Evolutionary conservation across 139 green algal species (phyloP), one percentile per base, ranked within the genome.

Genomic region (Chlamydomonas sp.): DNA sequence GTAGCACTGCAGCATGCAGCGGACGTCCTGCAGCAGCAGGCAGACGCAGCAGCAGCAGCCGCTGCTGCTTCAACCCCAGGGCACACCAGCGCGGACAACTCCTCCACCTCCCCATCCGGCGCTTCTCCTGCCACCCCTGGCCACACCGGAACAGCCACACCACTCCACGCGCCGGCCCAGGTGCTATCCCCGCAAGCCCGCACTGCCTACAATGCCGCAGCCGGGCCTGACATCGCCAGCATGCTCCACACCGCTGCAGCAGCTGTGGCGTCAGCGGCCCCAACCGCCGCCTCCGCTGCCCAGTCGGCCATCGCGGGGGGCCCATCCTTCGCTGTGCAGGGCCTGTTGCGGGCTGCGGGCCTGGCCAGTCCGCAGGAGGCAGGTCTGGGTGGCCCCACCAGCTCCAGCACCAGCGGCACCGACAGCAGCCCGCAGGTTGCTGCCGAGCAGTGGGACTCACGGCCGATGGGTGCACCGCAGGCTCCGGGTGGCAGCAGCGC

Each of bases 1-100:
- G 18, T 10, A 63, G 90, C 91, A 2, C 20, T 87, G 16, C 77
- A 81, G n/a, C 17, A 91, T 77, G 85, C 83, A 17, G 73, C 83
- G 8, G 83, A 88, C 61, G 69, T 87, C 10, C 66, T 91, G 16
- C 69, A 89, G 68, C 84, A 87, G 59, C 78, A 87, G 3, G 81
- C 88, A 0, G 69, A 88, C 12, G 62, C n/a, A 0, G 83, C 87
- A 69, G 81, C 78, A 83, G 80, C 89, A 18, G 72, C 79, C 59
- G 75, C 49, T 9, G 15, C 58, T 17, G 60, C 69, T 20, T 68
- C 10, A 49, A 62, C 14, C 18, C 5, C 9, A 2, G 2, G 49
- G 17, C n/a, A 63, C 9, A 77, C 20, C 20, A 57, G 18, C 77
- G 18, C 60, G 2, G 16, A 49, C 4, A 60, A 59, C 3, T 5